Evolutionary conservation across 139 green algal species (phyloP), one percentile per base, ranked within the genome.

Genomic region (Parachlorella kessleri): DNA sequence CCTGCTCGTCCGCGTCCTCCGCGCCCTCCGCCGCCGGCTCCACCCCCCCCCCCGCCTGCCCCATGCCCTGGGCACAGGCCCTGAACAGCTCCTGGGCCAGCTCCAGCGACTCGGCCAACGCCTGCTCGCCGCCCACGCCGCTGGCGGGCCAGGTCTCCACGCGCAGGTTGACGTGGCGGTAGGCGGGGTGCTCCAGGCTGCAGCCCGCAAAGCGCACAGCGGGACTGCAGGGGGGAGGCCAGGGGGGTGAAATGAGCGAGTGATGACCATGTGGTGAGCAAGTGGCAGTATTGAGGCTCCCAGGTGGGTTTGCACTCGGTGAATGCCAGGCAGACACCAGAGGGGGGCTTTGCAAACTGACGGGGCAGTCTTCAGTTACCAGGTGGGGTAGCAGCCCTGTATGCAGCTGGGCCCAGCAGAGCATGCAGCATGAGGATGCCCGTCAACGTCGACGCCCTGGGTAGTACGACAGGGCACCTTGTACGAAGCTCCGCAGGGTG

Each of bases 151-250:
- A 36, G 28, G 66, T 82, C 66, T 82, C 75, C 55, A 86, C 24
- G 30, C 82, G 73, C 72, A 87, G 41, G 76, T 84, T 84, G 42
- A 84, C 70, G 68, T 87, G 82, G 21, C 72, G 67, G 69, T 87
- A 87, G 35, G 78, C 82, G 35, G 82, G 82, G 73, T 87, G 82
- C 39, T 87, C 82, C 26, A 69, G 75, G 36, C 68, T 80, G 73
- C 84, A 87, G 4, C 69, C 82, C 9, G 76, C 77, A 33, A 84
- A 68, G 48, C 77, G 71, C 1, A 77, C 70, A 6, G 55, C 65
- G 2, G 68, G 82, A 72, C 40, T 81, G 76, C 66, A 69, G 7
- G 9, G 36, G 39, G 55, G 39, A n/a, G 55, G 7, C 39, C 28
- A 21, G 39, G 35, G 37, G 37, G 28, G 5, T 3, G 37, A 10